Evolutionary conservation across 495 filamentous ascomycete species (phyloP), one percentile per base, ranked within the genome.

Genomic region (Penicillium coprophilum): DNA sequence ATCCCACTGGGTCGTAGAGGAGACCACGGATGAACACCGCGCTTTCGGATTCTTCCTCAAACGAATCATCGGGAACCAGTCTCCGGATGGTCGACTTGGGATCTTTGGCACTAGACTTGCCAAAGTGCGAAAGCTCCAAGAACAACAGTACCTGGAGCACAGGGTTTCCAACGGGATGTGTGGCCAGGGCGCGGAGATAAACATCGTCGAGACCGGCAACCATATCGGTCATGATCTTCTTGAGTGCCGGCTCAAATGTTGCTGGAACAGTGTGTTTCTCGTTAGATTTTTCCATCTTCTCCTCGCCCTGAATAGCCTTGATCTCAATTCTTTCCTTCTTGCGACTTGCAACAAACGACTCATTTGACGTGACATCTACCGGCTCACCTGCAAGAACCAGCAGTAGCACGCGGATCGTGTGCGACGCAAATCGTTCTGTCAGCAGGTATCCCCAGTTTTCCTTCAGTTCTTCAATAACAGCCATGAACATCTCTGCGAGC

Each of bases 391-490:
- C 89, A 24, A 98, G 80, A 2, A 97, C 84, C 1, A 97, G 70
- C 3, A 98, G 77, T 4, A 98, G 76, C 0, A 96, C 87, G 52
- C 94, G 82, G 21, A 98, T 80, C 0, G 87, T 88, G 70, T 98
- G 94, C 10, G 94, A 98, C 10, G 91, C 94, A 66, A 93, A 97
- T 45, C 82, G 78, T 62, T 97, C 89, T 0, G 90, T 90, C 67
- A 97, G 79, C 6, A 97, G 74, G 61, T 84, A 92, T n/a, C 87
- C 85, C 57, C 96, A 79, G 51, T 91, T 86, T 13, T 85, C 86
- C 67, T 95, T 85, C 55, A 98, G 69, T 71, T 97, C 94, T 53
- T 89, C 83, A 21, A 96, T 74, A 15, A 90, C 87, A 56, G 80
- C 75, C 48, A 97, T 78, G 66, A 96, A 96, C 51, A 96, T 75